Conservation (phyloP, 176 grass and related monocot genomes). For the Eleusine coracana region DNA sequence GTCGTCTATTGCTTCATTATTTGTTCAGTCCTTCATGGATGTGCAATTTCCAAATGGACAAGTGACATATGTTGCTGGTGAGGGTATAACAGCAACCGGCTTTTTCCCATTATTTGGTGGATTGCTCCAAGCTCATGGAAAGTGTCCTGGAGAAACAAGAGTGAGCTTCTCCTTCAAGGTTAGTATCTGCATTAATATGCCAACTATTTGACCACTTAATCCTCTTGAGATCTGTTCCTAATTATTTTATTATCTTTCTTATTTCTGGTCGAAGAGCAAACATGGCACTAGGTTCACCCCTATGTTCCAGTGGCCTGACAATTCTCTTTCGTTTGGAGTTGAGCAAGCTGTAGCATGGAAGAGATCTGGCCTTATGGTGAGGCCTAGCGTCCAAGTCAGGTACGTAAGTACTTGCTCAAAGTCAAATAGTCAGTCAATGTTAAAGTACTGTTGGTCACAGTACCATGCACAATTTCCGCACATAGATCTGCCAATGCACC, state of each 20-base stretch:
- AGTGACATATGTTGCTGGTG: slow-evolving; percentile 88
- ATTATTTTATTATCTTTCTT: slow-evolving; percentile 33
- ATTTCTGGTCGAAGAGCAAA: slow-evolving; percentile 54
- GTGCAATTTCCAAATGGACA: slow-evolving; percentile 92
- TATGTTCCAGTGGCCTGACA: slow-evolving; percentile 70
- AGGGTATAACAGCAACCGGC: slow-evolving; percentile 81
- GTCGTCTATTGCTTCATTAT: slow-evolving; percentile 24
- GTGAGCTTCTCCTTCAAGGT: slow-evolving; percentile 91
- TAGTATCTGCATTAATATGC: slow-evolving; percentile 21
- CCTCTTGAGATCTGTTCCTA: slow-evolving; percentile 5
- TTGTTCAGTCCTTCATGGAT: slow-evolving; percentile 91
- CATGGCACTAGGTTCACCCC: slow-evolving; percentile 63
- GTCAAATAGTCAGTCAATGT: neutral
- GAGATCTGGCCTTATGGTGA: slow-evolving; percentile 63
- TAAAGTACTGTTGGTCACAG: neutral
- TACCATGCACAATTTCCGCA: neutral
- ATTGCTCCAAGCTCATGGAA: slow-evolving; percentile 80
- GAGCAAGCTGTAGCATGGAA: slow-evolving; percentile 64
- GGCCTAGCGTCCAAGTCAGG: slow-evolving; percentile 81
- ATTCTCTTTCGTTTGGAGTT: slow-evolving; percentile 75
- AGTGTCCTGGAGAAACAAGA: slow-evolving; percentile 86
- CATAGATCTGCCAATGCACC: neutral
- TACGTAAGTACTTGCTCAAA: slow-evolving; percentile 41
- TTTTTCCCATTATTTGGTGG: slow-evolving; percentile 82
- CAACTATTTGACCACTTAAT: slow-evolving; percentile 21